Conservation (phyloP, 192 early-diverging fungal species). For the Coemansia sp. region DNA sequence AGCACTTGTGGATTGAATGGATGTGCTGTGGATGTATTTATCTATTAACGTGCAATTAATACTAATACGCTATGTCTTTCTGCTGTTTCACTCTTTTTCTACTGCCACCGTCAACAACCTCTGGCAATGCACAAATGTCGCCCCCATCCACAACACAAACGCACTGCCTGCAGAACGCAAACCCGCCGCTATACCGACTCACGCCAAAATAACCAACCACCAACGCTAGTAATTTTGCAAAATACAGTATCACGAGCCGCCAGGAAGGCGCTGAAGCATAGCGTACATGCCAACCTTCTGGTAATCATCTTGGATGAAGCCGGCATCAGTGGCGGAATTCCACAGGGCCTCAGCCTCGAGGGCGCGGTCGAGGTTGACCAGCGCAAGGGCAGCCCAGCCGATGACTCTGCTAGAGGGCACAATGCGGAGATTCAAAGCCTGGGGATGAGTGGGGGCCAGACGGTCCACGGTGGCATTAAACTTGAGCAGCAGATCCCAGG, state of each 20-base stretch:
- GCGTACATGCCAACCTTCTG: slow-evolving; percentile 15
- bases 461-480: slow-evolving; percentile 19
- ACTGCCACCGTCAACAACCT: too few species aligned
- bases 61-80: too few species aligned
- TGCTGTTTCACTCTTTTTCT: too few species aligned
- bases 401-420: slow-evolving; percentile 32
- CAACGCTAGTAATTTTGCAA: too few species aligned
- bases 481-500: slow-evolving; percentile 18
- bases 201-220: too few species aligned
- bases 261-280: slow-evolving; percentile 8
- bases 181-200: too few species aligned
- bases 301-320: slow-evolving; percentile 10
- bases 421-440: slow-evolving; percentile 7
- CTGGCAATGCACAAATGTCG: too few species aligned
- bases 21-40: too few species aligned
- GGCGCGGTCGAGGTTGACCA: background rate
- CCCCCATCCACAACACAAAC: slow-evolving; percentile 6
- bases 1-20: too few species aligned
- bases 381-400: slow-evolving; percentile 28
- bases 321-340: slow-evolving; percentile 9
- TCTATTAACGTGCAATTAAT: too few species aligned
- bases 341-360: slow-evolving; percentile 23
- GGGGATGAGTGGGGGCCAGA: background rate
- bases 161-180: too few species aligned
- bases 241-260: background rate